Percentiles rank a stretch among this genome's conserved stretches.
These are phyloP conservation scores for Chaetomiaceae sp. DNA, from an alignment of 2,329 filamentous ascomycete species.

Conservation along the genomic window DNA sequence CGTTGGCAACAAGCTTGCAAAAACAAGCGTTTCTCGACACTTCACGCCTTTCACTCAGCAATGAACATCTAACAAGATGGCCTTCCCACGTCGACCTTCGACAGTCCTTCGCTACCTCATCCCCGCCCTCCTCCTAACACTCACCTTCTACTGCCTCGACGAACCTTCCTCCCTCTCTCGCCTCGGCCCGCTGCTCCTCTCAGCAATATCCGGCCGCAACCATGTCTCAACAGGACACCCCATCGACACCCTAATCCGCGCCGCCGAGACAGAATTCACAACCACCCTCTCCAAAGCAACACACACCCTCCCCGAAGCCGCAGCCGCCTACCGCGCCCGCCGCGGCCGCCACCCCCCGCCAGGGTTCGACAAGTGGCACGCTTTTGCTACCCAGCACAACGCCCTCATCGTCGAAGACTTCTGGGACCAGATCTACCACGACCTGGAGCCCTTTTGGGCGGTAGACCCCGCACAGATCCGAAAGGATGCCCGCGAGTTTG, in stretches of 20 bases:
- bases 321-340: slow-evolving; percentile 50
- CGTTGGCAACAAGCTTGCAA: too few relatives aligned
- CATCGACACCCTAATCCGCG: slow-evolving; percentile 47
- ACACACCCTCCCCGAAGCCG: slow-evolving; percentile 46
- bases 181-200: not conserved
- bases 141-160: slow-evolving; percentile 33
- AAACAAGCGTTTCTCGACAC: not conserved
- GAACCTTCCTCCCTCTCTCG: slow-evolving; percentile 1
- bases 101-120: slow-evolving; percentile 37
- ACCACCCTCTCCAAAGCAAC: slow-evolving; percentile 42
- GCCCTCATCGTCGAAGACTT: slow-evolving; percentile 59
- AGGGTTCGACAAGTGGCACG: slow-evolving; percentile 58
- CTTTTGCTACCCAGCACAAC: slow-evolving; percentile 47
- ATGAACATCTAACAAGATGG: slow-evolving; percentile 21
- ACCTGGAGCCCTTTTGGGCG: slow-evolving; percentile 58
- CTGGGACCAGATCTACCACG: slow-evolving; percentile 61
- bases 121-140: slow-evolving; percentile 32
- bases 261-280: slow-evolving; percentile 42
- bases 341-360: slow-evolving; percentile 59
- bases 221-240: slow-evolving; percentile 38
- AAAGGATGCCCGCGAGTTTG: slow-evolving; percentile 49
- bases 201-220: not conserved
- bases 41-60: not conserved
- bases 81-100: slow-evolving; percentile 39
- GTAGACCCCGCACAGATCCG: slow-evolving; percentile 40